Conservation (phyloP, 192 early-diverging fungal genomes). For the Linderina pennispora region DNA sequence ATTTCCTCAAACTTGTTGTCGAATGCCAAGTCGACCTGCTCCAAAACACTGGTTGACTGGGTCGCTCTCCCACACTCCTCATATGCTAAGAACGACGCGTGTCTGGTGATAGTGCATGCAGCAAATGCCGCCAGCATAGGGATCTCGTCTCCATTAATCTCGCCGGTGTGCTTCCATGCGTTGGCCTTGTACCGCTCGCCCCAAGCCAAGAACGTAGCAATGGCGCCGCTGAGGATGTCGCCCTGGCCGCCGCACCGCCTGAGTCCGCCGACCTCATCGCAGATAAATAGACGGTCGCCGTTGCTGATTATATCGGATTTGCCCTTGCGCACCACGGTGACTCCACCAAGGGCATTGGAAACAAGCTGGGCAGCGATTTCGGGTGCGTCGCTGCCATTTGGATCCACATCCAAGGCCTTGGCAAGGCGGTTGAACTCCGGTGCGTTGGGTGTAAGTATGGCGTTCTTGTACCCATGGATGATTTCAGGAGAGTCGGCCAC, state of each 20-base stretch:
- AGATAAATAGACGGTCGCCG: constrained; percentile 56
- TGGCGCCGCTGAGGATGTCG: constrained; percentile 80
- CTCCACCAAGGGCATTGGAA: constrained; percentile 65
- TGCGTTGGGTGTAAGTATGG: constrained; percentile 83
- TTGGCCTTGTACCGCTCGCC: constrained; percentile 55
- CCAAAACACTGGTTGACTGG: constrained; percentile 31
- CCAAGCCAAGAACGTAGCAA: constrained; percentile 89
- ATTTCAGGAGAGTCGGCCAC: constrained; percentile 65
- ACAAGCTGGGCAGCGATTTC: constrained; percentile 44
- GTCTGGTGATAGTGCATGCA: constrained; percentile 29
- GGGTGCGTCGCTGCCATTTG: constrained; percentile 13
- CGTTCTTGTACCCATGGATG: constrained; percentile 63
- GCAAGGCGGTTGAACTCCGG: constrained; percentile 80
- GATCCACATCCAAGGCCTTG: constrained; percentile 33
- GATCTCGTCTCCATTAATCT: constrained; percentile 28
- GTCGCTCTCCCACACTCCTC: constrained; percentile 37
- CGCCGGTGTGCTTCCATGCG: constrained; percentile 49
- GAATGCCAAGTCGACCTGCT: constrained; percentile 41
- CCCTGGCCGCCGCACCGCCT: constrained; percentile 95
- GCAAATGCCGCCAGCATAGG: constrained; percentile 64
- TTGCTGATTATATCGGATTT: constrained; percentile 67
- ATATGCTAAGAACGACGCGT: constrained; percentile 42
- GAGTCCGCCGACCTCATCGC: constrained; percentile 61
- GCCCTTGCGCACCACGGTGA: constrained; percentile 81
- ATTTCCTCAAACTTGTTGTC: constrained; percentile 48